Percentiles rank a stretch among this genome's conserved stretches.
Evolutionary conservation across 441 rosid species (phyloP).

Genomic region (Biscutella laevigata): DNA sequence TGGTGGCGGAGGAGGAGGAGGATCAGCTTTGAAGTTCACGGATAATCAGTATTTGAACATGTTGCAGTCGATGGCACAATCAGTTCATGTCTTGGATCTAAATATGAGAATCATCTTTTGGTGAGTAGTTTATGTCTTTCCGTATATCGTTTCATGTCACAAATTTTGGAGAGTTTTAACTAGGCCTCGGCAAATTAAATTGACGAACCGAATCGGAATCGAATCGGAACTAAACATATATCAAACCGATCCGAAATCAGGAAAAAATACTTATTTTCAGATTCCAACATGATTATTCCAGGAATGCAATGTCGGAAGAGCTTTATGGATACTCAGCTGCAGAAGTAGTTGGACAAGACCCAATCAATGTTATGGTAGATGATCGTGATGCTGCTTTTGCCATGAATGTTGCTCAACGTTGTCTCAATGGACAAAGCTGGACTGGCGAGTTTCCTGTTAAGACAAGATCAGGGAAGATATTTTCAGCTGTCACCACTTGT

Average conservation of each 20-base stretch:
- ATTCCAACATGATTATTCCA: conserved; percentile 25
- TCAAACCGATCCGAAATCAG: no score
- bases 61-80: conserved; percentile 77
- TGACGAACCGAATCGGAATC: no score
- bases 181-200: no score
- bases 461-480: conserved; percentile 48
- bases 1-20: conserved; percentile 27
- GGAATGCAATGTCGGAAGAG: conserved; percentile 68
- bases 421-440: conserved; percentile 59
- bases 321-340: conserved; percentile 58
- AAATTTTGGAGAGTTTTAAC: background rate
- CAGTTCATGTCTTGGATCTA: conserved; percentile 62
- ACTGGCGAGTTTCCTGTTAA: conserved; percentile 62
- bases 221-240: no score
- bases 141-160: background rate
- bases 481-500: conserved; percentile 42
- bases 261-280: no score
- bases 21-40: conserved; percentile 45
- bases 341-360: conserved; percentile 61
- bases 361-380: conserved; percentile 47
- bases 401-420: conserved; percentile 33
- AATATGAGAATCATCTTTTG: conserved; percentile 59
- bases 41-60: conserved; percentile 65
- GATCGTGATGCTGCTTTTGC: conserved; percentile 39
- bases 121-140: conserved; percentile 31